Conservation (phyloP, 1,284 basidiomycete species). For the Pseudozyma sp. region DNA sequence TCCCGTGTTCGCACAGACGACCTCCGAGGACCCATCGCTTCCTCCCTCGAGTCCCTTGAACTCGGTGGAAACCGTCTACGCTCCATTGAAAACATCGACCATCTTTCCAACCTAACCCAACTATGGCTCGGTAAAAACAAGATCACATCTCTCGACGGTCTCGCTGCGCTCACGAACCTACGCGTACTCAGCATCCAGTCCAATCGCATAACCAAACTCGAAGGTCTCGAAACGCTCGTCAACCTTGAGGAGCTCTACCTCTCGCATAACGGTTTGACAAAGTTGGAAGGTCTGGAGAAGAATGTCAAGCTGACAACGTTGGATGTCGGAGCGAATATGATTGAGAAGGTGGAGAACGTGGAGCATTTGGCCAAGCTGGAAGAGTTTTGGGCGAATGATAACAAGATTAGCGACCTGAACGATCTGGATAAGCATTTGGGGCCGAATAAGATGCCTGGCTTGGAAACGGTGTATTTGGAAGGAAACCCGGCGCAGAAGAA, state of each 20-base stretch:
- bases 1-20: conserved; percentile 76
- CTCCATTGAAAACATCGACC: conserved; percentile 88
- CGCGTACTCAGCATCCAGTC: conserved; percentile 80
- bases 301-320: conserved; percentile 78
- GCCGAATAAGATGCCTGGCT: conserved; percentile 72
- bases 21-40: conserved; percentile 74
- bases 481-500: conserved; percentile 88
- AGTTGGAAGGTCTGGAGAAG: conserved; percentile 83
- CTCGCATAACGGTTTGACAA: conserved; percentile 89
- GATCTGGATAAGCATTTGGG: conserved; percentile 81
- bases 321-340: conserved; percentile 87
- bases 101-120: conserved; percentile 84
- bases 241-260: conserved; percentile 89
- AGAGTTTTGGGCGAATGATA: conserved; percentile 95
- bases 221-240: conserved; percentile 74
- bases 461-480: conserved; percentile 94
- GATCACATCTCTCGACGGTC: conserved; percentile 56
- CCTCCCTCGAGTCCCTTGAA: conserved; percentile 84
- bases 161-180: conserved; percentile 34
- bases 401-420: conserved; percentile 79
- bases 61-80: conserved; percentile 91
- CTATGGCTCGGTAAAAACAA: conserved; percentile 89
- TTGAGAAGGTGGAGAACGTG: conserved; percentile 82
- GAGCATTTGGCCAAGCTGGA: conserved; percentile 81
- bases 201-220: conserved; percentile 89